phyloP scores from a whole-genome alignment of 805 yeast genomes.

The Metschnikowia aberdeeniae region DNA sequence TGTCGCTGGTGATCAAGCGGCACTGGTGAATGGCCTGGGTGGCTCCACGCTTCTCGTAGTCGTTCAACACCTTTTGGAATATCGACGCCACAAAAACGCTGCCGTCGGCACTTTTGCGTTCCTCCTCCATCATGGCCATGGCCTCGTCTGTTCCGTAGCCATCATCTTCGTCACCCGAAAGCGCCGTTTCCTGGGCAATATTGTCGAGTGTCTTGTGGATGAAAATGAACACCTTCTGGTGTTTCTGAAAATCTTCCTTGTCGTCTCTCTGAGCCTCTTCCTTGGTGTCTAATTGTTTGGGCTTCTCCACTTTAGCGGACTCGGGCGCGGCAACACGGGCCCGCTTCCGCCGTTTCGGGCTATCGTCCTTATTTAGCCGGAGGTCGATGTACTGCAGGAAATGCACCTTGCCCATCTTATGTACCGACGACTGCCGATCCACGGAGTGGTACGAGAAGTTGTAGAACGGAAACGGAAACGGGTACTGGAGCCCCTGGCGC shows the following conservation, averaged over 20 bases:
- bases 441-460: conserved; percentile 41
- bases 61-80: conserved; percentile 12
- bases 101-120: neutral
- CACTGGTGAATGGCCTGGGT: conserved; percentile 31
- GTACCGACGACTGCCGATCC: conserved; percentile 21
- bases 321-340: neutral
- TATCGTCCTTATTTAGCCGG: conserved; percentile 20
- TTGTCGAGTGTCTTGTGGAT: conserved; percentile 6
- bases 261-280: neutral
- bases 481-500: conserved; percentile 40
- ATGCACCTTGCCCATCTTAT: conserved; percentile 24
- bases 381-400: conserved; percentile 38
- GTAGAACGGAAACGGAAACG: conserved; percentile 44
- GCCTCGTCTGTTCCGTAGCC: conserved; percentile 11
- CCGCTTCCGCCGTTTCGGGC: neutral
- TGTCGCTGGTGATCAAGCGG: conserved; percentile 32
- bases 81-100: conserved; percentile 9
- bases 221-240: conserved; percentile 7
- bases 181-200: conserved; percentile 6
- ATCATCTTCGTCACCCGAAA: conserved; percentile 9
- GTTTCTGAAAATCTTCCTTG: conserved; percentile 6
- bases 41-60: conserved; percentile 9
- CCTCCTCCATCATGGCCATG: conserved; percentile 5
- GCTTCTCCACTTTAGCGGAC: neutral
- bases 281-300: neutral